Evolutionary conservation across 176 grass and related monocot genomes (phyloP), one percentile per base, ranked within the genome.

Genomic region (Carex parvula): DNA sequence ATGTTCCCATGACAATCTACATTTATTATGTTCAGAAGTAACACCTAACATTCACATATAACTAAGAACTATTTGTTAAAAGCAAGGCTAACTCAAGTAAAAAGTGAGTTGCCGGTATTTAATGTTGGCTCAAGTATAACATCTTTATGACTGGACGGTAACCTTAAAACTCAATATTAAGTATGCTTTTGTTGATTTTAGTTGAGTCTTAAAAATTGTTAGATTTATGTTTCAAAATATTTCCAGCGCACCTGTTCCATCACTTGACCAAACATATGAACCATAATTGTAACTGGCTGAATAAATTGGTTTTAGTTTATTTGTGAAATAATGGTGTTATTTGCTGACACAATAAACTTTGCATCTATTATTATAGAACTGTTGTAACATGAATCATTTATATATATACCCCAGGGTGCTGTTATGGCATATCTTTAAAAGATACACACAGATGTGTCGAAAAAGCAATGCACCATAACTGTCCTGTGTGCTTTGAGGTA

Each of bases 401-500:
- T 81, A 59, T 74, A 59, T 74, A 3, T 9, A 41, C 85, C 24
- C n/a, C 67, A 97, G 90, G 87, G 10, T 97, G 94, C 85, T 97
- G 94, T 83, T 90, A 94, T 48, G 84, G 87, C 42, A 97, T 83
- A 66, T 68, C 81, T 5, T 52, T 97, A 79, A 91, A 90, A 82
- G 87, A 97, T 54, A 92, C 92, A 54, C 94, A 94, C 76, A 86
- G 14, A 26, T 94, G 94, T 44, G 35, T 94, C 1, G 89, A 97
- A 85, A 84, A 91, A 85, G 94, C 94, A 91, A 97, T 94, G 92
- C 90, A 97, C 78, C 90, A 92, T 52, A 91, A 97, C 56, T 97
- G 94, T 66, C 94, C 94, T 80, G 85, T 97, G 48, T 94, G 94
- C 81, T 97, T 90, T 44, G 94, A 94, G 92, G 92, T 94, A n/a